phyloP scores from a whole-genome alignment of 768 basidiomycete species.

The Tylopilus plumbeoviolaceoides region DNA sequence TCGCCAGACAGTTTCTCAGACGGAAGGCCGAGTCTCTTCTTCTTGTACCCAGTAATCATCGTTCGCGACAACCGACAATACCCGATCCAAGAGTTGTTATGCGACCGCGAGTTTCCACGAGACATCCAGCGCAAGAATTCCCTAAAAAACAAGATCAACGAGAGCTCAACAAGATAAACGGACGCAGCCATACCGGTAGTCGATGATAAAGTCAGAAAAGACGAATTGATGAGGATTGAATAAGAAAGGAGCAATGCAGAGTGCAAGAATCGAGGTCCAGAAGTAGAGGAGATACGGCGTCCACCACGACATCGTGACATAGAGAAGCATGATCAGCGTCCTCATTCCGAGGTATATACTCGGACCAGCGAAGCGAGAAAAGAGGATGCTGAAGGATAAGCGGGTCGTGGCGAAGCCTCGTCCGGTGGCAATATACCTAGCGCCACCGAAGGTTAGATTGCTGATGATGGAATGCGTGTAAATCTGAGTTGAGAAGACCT shows the following conservation, averaged over 20 bases:
- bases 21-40: constrained; percentile 93
- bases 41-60: constrained; percentile 99
- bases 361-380: constrained; percentile 97
- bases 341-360: constrained; percentile 97
- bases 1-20: constrained; percentile 97
- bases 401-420: constrained; percentile 97
- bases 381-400: constrained; percentile 91
- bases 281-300: constrained; percentile 94
- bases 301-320: constrained; percentile 90
- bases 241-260: constrained; percentile 94
- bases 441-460: constrained; percentile 96
- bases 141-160: constrained; percentile 37
- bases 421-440: constrained; percentile 97
- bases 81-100: constrained; percentile 98
- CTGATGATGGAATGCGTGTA: constrained; percentile 96
- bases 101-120: constrained; percentile 94
- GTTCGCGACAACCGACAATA: constrained; percentile 98
- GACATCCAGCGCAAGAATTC: constrained; percentile 99
- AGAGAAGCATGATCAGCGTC: constrained; percentile 87
- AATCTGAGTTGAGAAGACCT: constrained; percentile 98
- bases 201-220: constrained; percentile 94
- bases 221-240: constrained; percentile 99
- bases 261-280: constrained; percentile 90
- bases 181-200: constrained; percentile 63
- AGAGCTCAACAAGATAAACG: background rate